phyloP scores from a whole-genome alignment of 768 basidiomycete species.

The Collybia sp. region DNA sequence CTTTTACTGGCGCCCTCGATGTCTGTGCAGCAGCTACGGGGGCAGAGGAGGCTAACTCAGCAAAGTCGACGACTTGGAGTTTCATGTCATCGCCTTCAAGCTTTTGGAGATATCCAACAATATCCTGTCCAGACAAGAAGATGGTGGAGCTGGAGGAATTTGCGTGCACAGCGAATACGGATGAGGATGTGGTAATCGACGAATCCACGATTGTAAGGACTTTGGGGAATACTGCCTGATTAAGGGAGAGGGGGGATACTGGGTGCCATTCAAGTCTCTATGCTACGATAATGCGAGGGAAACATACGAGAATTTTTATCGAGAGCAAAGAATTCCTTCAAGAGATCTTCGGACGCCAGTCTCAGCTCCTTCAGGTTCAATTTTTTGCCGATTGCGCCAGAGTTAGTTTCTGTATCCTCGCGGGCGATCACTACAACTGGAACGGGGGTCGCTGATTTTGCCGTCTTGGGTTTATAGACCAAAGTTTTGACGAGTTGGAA shows the following conservation, averaged over 20 bases:
- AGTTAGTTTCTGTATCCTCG: constrained; percentile 81
- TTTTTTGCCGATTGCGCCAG: constrained; percentile 71
- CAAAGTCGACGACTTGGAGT: constrained; percentile 72
- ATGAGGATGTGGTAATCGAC: constrained; percentile 65
- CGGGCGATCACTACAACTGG: constrained; percentile 86
- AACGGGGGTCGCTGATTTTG: constrained; percentile 80
- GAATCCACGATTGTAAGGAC: constrained; percentile 75
- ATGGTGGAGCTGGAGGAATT: constrained; percentile 65
- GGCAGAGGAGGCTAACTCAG: constrained; percentile 39
- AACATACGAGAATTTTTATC: constrained; percentile 83
- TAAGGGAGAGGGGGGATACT: constrained; percentile 85
- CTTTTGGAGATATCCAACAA: constrained; percentile 63
- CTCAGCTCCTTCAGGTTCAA: constrained; percentile 85
- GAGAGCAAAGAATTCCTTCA: constrained; percentile 78
- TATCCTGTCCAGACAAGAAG: constrained; percentile 76
- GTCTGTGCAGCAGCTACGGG: constrained; percentile 33
- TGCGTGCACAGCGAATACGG: constrained; percentile 73
- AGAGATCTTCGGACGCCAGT: constrained; percentile 79
- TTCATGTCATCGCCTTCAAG: constrained; percentile 66
- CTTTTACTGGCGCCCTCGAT: constrained; percentile 37
- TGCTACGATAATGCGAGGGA: not conserved
- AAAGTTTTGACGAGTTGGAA: constrained; percentile 84
- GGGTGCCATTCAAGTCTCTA: constrained; percentile 8
- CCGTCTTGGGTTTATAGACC: constrained; percentile 94
- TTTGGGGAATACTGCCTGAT: constrained; percentile 57